phyloP scores from a whole-genome alignment of 2,329 filamentous ascomycete species.

The Aureobasidium mangrovei region DNA sequence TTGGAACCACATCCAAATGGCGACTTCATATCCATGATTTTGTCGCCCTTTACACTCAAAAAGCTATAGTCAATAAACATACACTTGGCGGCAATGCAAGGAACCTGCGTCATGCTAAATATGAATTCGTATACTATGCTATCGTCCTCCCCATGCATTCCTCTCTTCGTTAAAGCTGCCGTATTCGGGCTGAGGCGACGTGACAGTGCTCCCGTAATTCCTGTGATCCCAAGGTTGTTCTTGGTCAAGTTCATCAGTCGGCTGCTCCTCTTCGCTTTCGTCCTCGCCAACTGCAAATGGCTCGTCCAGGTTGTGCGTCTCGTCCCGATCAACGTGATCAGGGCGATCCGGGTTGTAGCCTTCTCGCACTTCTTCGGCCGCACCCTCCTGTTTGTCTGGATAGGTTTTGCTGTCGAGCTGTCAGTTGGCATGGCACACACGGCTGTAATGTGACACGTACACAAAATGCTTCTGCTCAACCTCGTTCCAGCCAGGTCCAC shows the following conservation, averaged over 20 bases:
- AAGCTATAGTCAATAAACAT: too few species aligned
- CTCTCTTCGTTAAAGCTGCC: conserved; percentile 36
- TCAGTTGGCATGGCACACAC: not conserved
- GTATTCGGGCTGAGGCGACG: conserved; percentile 26
- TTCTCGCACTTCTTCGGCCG: conserved; percentile 44
- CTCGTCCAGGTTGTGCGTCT: conserved; percentile 36
- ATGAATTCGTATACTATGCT: not conserved
- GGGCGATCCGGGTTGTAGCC: conserved; percentile 45
- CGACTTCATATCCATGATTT: too few species aligned
- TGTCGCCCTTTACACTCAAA: too few species aligned
- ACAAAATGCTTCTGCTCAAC: conserved; percentile 47
- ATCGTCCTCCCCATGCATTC: conserved; percentile 28
- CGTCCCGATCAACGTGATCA: conserved; percentile 35
- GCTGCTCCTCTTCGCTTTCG: conserved; percentile 27
- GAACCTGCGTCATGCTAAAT: too few species aligned
- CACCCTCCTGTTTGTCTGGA: conserved; percentile 30
- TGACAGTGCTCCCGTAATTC: conserved; percentile 20
- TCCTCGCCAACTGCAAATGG: conserved; percentile 36
- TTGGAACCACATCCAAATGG: too few species aligned
- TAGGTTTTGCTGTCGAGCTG: conserved; percentile 33
- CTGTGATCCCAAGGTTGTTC: conserved; percentile 39
- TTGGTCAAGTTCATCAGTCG: conserved; percentile 26
- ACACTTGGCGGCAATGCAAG: too few species aligned
- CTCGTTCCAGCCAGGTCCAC: conserved; percentile 52
- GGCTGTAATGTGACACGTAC: conserved; percentile 28